Conservation (phyloP, 345 rosid genomes). For the Barbarea vulgaris region DNA sequence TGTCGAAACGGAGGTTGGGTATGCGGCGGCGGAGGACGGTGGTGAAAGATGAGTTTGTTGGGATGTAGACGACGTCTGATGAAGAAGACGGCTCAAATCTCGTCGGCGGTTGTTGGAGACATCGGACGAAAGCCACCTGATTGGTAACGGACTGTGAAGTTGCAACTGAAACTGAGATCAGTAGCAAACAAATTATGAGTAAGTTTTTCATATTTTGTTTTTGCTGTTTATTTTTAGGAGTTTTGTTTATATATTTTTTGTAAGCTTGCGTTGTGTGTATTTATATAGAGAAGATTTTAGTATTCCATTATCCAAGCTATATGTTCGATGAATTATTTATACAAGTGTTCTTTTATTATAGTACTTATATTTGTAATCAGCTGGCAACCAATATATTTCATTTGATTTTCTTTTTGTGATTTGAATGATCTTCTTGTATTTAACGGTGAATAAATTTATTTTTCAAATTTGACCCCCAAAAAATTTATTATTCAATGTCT, state of each 20-base stretch:
- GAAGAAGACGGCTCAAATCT: too few relatives aligned
- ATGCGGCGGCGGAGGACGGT: slow-evolving; percentile 40
- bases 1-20: slow-evolving; percentile 47
- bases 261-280: not conserved
- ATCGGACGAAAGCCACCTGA: slow-evolving; percentile 17
- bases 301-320: not conserved
- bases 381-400: not conserved
- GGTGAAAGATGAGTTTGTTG: slow-evolving; percentile 39
- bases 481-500: not conserved
- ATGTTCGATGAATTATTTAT: not conserved
- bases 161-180: not conserved
- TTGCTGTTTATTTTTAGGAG: not conserved
- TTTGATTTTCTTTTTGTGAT: not conserved
- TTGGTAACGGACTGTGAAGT: slow-evolving; percentile 30
- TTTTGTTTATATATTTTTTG: not conserved
- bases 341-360: not conserved
- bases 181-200: not conserved
- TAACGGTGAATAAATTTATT: not conserved
- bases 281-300: not conserved
- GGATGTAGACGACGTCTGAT: slow-evolving; percentile 12
- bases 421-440: not conserved
- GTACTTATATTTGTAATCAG: not conserved
- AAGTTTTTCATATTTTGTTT: not conserved
- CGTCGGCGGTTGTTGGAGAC: not conserved
- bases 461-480: too few relatives aligned